A percentile compares a stretch with the other conserved stretches of the same genome.
Evolutionary conservation across 2,329 filamentous ascomycete genomes (phyloP).

Genomic region (Pochonia chlamydosporia): DNA sequence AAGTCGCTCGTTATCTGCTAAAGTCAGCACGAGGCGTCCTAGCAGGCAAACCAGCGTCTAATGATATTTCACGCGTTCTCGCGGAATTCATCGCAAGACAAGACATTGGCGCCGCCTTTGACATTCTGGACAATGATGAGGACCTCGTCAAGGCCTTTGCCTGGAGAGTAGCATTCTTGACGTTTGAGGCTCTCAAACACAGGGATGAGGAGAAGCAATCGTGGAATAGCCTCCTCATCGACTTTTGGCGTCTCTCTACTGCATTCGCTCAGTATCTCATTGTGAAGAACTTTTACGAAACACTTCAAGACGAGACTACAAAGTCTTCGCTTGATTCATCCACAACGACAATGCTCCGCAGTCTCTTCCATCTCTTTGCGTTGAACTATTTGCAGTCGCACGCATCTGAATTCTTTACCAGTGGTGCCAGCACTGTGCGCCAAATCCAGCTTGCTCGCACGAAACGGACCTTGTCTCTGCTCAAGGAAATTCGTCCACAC

Average conservation of each 20-base stretch:
- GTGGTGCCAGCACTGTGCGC: conserved; percentile 60
- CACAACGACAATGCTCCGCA: conserved; percentile 54
- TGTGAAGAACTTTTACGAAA: conserved; percentile 63
- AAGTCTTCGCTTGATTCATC: conserved; percentile 48
- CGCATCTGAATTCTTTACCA: conserved; percentile 67
- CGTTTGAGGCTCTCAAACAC: conserved; percentile 70
- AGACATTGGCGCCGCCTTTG: conserved; percentile 68
- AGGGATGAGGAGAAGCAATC: conserved; percentile 68
- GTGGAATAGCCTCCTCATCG: conserved; percentile 72
- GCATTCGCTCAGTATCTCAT: conserved; percentile 73
- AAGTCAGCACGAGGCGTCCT: conserved; percentile 69
- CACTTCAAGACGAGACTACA: conserved; percentile 38
- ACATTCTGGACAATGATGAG: conserved; percentile 62
- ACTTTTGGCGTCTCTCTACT: conserved; percentile 71
- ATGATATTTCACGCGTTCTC: conserved; percentile 48
- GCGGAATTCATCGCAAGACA: conserved; percentile 57
- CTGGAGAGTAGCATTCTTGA: conserved; percentile 68
- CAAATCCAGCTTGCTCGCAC: conserved; percentile 67
- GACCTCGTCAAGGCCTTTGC: conserved; percentile 71
- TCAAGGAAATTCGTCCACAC: conserved; percentile 68
- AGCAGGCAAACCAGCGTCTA: conserved; percentile 39
- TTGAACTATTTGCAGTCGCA: conserved; percentile 59
- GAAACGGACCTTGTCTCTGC: conserved; percentile 61
- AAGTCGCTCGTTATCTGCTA: conserved; percentile 70
- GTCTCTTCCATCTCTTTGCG: conserved; percentile 79